Evolutionary conservation across 768 basidiomycete genomes (phyloP), one percentile per base, ranked within the genome.

Genomic region (Paxillus ammoniavirescens): DNA sequence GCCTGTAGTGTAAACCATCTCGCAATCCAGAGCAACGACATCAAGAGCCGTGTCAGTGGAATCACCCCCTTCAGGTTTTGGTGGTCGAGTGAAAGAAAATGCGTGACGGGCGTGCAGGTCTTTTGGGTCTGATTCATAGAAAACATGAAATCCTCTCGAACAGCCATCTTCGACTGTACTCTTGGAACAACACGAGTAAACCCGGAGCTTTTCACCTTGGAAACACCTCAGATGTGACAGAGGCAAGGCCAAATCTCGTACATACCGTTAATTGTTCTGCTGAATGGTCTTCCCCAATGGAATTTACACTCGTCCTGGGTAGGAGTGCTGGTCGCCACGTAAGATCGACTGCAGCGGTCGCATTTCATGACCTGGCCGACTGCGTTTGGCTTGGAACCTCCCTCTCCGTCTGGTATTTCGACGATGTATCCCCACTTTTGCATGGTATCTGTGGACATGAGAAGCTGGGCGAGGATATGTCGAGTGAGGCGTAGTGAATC

Each of bases 1-100:
- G 5, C 89, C 91, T 0, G 95, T 98, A 0, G 93, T 90, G 72
- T 95, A 93, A 8, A 98, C 78, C 91, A 98, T 93, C 71, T 99
- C 97, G 65, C 97, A 98, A 68, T 99, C 97, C 47, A 98, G 75
- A 0, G 92, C 92, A 5, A 86, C 90, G 4, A 98, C 81, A 52
- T 94, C 90, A 42, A 92, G 72, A 1, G 80, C 74, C 2, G 73
- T 68, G 48, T 74, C 73, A 1, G 62, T 42, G 49, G 49, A 8
- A 14, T 33, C 21, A 18, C 52, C 42, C 8, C n/a, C 47, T 44
- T 26, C 4, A 26, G 50, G 38, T 15, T 52, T 50, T 2, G 60
- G 57, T 4, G 65, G 56, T 8, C 72, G 65, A 18, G 77, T 72
- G 62, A 69, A 42, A 35, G 92, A 82, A 71, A 94, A 97, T 0